Percentiles rank a stretch among this genome's conserved stretches.
Evolutionary conservation across 1,284 basidiomycete species (phyloP).

Genomic region (Sphagnurus paluster): DNA sequence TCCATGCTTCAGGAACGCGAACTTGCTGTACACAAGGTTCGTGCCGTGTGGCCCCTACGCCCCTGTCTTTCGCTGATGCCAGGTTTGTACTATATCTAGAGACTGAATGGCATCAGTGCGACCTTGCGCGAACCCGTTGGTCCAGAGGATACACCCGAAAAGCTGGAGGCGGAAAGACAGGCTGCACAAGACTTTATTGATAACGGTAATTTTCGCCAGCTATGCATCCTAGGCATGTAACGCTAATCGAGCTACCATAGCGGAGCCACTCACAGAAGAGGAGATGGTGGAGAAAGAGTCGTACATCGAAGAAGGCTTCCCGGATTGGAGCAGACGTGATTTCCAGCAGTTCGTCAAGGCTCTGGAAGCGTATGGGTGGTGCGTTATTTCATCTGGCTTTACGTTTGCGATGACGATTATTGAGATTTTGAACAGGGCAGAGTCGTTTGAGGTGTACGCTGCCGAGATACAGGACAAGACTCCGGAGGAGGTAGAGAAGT

Average conservation of each 20-base stretch:
- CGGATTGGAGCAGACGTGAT: slow-evolving; percentile 89
- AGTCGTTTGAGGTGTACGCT: slow-evolving; percentile 77
- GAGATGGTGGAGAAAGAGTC: slow-evolving; percentile 81
- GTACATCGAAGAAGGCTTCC: slow-evolving; percentile 80
- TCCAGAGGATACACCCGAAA: slow-evolving; percentile 79
- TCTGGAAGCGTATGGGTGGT: slow-evolving; percentile 88
- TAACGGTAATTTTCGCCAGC: slow-evolving; percentile 49
- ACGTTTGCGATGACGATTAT: slow-evolving; percentile 1
- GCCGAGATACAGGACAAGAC: slow-evolving; percentile 88
- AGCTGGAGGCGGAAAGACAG: slow-evolving; percentile 79
- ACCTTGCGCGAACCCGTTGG: slow-evolving; percentile 69
- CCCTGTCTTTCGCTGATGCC: neutral
- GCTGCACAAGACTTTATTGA: slow-evolving; percentile 89
- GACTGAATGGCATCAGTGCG: slow-evolving; percentile 76
- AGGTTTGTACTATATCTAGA: slow-evolving; percentile 14
- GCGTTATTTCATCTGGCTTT: slow-evolving; percentile 21
- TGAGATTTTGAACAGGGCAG: slow-evolving; percentile 47
- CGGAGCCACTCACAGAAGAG: slow-evolving; percentile 86
- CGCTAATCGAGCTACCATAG: slow-evolving; percentile 37
- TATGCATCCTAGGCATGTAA: neutral
- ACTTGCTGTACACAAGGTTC: slow-evolving; percentile 76
- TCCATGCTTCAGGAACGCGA: slow-evolving; percentile 89
- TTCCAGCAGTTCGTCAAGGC: slow-evolving; percentile 89
- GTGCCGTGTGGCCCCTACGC: slow-evolving; percentile 11
- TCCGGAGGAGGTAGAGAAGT: slow-evolving; percentile 77